These are phyloP conservation scores for Nicotiana tabacum DNA, from an alignment of 257 asterid species.

Conservation along the genomic window DNA sequence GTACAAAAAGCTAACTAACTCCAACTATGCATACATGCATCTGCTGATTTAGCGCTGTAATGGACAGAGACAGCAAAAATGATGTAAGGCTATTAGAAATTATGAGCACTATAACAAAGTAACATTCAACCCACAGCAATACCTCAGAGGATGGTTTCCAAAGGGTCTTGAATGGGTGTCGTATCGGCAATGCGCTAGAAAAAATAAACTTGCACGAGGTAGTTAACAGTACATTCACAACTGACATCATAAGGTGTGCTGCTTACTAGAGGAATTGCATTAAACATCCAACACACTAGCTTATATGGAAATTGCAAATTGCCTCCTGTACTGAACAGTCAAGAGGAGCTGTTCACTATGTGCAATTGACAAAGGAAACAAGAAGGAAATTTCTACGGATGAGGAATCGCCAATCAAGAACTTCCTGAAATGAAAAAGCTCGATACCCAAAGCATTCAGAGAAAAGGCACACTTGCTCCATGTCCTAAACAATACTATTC, in stretches of 20 bases:
- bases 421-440: slow-evolving; percentile 75
- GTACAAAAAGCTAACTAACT: neutral
- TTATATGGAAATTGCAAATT: slow-evolving; percentile 44
- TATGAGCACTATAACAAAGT: neutral
- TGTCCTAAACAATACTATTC: slow-evolving; percentile 56
- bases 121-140: slow-evolving; percentile 12
- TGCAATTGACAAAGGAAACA: slow-evolving; percentile 81
- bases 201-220: slow-evolving; percentile 18
- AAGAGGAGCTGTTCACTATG: slow-evolving; percentile 55
- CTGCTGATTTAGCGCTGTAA: neutral
- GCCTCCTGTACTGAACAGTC: slow-evolving; percentile 49
- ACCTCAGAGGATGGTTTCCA: slow-evolving; percentile 40
- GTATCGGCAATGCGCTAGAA: slow-evolving; percentile 42
- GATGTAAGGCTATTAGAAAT: neutral
- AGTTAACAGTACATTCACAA: slow-evolving; percentile 17
- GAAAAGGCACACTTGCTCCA: slow-evolving; percentile 83
- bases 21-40: neutral
- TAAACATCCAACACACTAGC: slow-evolving; percentile 44
- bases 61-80: neutral
- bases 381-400: slow-evolving; percentile 69
- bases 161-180: slow-evolving; percentile 45
- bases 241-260: slow-evolving; percentile 18
- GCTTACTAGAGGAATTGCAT: slow-evolving; percentile 52
- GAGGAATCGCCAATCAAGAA: slow-evolving; percentile 80
- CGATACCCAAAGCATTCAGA: slow-evolving; percentile 60